phyloP scores from a whole-genome alignment of 1,284 basidiomycete species.

The Caloboletus firmus region DNA sequence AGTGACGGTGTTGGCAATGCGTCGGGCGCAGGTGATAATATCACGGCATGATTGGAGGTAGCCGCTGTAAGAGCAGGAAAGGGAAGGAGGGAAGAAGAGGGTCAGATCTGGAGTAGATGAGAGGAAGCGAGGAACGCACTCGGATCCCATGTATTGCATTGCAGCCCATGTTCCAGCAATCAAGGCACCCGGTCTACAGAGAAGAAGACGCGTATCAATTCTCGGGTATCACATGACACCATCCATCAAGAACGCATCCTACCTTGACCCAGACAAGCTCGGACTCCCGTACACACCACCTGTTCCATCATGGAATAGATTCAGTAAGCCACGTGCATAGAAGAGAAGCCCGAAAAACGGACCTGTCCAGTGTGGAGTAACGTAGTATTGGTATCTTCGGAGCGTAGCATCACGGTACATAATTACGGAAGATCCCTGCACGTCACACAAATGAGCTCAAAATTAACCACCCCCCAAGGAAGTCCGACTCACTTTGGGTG shows the following conservation, averaged over 20 bases:
- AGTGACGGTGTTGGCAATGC: constrained; percentile 66
- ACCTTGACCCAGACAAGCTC: constrained; percentile 87
- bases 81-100: not conserved
- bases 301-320: constrained; percentile 16
- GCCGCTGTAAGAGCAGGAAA: constrained; percentile 51
- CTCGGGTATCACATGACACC: not conserved
- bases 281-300: constrained; percentile 84
- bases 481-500: constrained; percentile 63
- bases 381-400: constrained; percentile 81
- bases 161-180: constrained; percentile 97
- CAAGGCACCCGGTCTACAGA: constrained; percentile 78
- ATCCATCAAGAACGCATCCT: constrained; percentile 23
- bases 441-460: not conserved
- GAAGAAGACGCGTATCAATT: not conserved
- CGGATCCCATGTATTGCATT: constrained; percentile 87
- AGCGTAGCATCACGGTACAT: constrained; percentile 83
- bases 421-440: constrained; percentile 86
- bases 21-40: constrained; percentile 77
- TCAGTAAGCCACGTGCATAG: not conserved
- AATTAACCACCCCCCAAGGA: not conserved
- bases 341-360: not conserved
- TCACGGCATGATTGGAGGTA: constrained; percentile 86
- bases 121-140: constrained; percentile 46
- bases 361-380: constrained; percentile 79
- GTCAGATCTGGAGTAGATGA: not conserved